Evolutionary conservation across 2,329 filamentous ascomycete genomes (phyloP).

Genomic region (Aspergillus terreus): DNA sequence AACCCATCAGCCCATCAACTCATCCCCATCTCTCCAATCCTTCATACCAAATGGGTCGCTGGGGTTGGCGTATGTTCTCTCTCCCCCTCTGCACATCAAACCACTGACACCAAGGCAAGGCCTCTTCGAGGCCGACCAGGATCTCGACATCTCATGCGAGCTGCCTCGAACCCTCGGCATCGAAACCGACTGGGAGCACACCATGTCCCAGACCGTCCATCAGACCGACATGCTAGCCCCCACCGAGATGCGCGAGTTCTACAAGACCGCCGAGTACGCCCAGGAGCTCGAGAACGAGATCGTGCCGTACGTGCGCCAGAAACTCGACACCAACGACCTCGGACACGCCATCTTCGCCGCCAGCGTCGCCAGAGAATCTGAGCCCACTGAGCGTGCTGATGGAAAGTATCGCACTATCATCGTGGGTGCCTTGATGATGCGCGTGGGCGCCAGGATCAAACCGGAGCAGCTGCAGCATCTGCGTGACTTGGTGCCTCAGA

Average conservation of each 20-base stretch:
- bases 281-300: not conserved
- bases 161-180: not conserved
- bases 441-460: not conserved
- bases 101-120: not conserved
- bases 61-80: not conserved
- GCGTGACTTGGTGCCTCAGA: not conserved
- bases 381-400: not conserved
- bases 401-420: not conserved
- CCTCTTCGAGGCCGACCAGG: not conserved
- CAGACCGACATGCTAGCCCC: not conserved
- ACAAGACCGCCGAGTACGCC: not conserved
- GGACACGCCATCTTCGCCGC: not conserved
- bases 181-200: not conserved
- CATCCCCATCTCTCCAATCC: too few species aligned
- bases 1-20: too few species aligned
- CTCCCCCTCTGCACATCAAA: not conserved
- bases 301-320: not conserved
- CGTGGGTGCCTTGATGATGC: not conserved
- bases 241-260: not conserved
- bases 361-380: not conserved
- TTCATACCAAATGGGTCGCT: not conserved
- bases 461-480: not conserved
- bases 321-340: not conserved
- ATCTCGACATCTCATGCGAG: not conserved
- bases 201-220: not conserved